Evolutionary conservation across 2,329 filamentous ascomycete species (phyloP), one percentile per base, ranked within the genome.

Genomic region (Colletotrichum simmondsii): DNA sequence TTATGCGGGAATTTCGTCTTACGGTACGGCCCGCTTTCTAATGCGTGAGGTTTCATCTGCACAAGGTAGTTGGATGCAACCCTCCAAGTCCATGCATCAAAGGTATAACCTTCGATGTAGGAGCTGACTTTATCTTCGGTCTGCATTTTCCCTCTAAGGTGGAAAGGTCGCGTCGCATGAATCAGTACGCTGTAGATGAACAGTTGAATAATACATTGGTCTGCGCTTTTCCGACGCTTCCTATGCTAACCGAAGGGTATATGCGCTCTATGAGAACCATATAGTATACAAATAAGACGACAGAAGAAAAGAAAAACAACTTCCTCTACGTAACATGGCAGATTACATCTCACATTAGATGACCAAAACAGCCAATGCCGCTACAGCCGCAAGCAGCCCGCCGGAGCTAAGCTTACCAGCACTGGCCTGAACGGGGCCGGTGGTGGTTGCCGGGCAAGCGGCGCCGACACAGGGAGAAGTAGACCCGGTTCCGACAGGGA

Each of bases 361-460:
- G 65, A 30, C 46, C 4, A 65, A 30, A 6, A 61, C 56, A 2
- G 49, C 71, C 54, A 72, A 14, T 14, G 60, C 71, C 11, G 60
- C 71, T 5, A 60, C 71, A 22, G 35, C 71, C 66, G 70, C 22
- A 16, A 58, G 4, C 8, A 72, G 3, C 3, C 42, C 35, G 12
- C 71, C 56, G 2, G 71, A 61, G 56, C 54, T 30, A 3, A 72
- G 12, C 60, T 70, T 72, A 19, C 56, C 66, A 2, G 71, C 60
- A n/a, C 66, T 56, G 11, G 71, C 71, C 60, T 61, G 66, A 5
- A 72, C 71, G 16, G 66, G 66, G 2, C 71, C 71, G 46, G 66
- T 72, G 4, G 71, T 72, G 5, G 71, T 70, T 19, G 71, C 71
- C 2, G 71, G 66, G 71, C 71, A 72, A 7, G 60, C 54, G 35